Percentiles rank a stretch among this genome's conserved stretches.
These are phyloP conservation scores for Neoboletus magnificus DNA, from an alignment of 768 basidiomycete species.

Conservation along the genomic window DNA sequence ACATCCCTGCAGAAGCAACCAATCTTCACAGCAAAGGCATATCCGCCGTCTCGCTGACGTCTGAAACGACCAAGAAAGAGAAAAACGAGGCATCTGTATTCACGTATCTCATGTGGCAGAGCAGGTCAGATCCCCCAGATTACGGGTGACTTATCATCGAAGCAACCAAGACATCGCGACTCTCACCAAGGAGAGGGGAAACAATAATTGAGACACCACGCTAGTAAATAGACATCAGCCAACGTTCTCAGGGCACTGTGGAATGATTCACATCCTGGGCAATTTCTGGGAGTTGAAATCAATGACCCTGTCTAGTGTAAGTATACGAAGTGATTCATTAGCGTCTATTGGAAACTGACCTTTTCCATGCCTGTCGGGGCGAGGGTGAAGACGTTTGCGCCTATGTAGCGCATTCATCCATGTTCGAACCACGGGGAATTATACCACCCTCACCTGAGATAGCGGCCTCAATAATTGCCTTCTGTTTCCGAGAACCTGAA, in stretches of 20 bases:
- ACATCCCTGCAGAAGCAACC: slow-evolving; percentile 53
- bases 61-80: slow-evolving; percentile 56
- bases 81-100: slow-evolving; percentile 45
- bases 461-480: slow-evolving; percentile 70
- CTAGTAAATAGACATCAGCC: slow-evolving; percentile 31
- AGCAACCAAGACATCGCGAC: background rate
- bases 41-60: slow-evolving; percentile 58
- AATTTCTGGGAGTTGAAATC: slow-evolving; percentile 81
- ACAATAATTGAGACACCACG: slow-evolving; percentile 70
- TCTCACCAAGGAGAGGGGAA: slow-evolving; percentile 70
- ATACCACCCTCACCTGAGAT: slow-evolving; percentile 44
- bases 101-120: background rate
- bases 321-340: background rate
- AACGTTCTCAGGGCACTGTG: background rate
- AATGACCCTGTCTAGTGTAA: slow-evolving; percentile 55
- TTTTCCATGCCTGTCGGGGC: slow-evolving; percentile 92
- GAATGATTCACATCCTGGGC: slow-evolving; percentile 47
- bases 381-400: slow-evolving; percentile 70
- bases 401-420: slow-evolving; percentile 32
- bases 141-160: too few species aligned
- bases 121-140: slow-evolving; percentile 42
- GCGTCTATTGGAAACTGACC: slow-evolving; percentile 35
- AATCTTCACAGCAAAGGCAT: slow-evolving; percentile 54
- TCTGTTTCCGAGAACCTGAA: slow-evolving; percentile 56
- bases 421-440: background rate